These are phyloP conservation scores for Aschersonia sp. DNA, from an alignment of 2,329 filamentous ascomycete species.

Conservation along the genomic window DNA sequence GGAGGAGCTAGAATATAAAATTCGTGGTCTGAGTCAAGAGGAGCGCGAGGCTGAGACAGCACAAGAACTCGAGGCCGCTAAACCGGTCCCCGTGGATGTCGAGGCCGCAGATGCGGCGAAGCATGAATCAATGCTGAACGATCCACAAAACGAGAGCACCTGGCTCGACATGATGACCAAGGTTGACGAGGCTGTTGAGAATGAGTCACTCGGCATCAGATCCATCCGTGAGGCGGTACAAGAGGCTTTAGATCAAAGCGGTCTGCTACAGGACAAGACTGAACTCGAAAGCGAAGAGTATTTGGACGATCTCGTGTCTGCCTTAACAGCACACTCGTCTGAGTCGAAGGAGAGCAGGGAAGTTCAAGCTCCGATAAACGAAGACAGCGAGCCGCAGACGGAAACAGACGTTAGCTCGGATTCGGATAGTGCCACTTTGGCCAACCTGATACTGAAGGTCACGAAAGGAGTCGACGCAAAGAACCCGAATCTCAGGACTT, in stretches of 20 bases:
- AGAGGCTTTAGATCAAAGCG: constrained; percentile 39
- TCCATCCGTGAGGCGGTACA: constrained; percentile 39
- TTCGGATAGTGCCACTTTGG: constrained; percentile 16
- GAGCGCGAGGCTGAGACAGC: constrained; percentile 12
- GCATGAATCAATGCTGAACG: constrained; percentile 7
- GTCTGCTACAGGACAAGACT: constrained; percentile 30
- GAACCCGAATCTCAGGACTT: constrained; percentile 26
- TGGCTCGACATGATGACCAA: constrained; percentile 41
- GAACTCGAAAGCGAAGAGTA: constrained; percentile 31
- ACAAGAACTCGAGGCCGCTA: constrained; percentile 6
- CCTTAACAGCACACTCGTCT: constrained; percentile 23
- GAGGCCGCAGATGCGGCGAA: constrained; percentile 11
- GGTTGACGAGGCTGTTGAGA: constrained; percentile 42
- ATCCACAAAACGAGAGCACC: constrained; percentile 19
- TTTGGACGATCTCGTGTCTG: constrained; percentile 34
- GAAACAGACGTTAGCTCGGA: background rate
- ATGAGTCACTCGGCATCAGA: constrained; percentile 37
- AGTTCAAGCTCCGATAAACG: constrained; percentile 6
- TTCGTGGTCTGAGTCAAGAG: constrained; percentile 34
- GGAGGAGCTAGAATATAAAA: constrained; percentile 51
- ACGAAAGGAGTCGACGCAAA: constrained; percentile 29
- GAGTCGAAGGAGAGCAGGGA: constrained; percentile 10
- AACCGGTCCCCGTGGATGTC: constrained; percentile 6
- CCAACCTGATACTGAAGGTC: constrained; percentile 37
- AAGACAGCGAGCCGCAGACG: background rate